Conservation (phyloP, 2,329 filamentous ascomycete species). For the Pseudogymnoascus verrucosus region DNA sequence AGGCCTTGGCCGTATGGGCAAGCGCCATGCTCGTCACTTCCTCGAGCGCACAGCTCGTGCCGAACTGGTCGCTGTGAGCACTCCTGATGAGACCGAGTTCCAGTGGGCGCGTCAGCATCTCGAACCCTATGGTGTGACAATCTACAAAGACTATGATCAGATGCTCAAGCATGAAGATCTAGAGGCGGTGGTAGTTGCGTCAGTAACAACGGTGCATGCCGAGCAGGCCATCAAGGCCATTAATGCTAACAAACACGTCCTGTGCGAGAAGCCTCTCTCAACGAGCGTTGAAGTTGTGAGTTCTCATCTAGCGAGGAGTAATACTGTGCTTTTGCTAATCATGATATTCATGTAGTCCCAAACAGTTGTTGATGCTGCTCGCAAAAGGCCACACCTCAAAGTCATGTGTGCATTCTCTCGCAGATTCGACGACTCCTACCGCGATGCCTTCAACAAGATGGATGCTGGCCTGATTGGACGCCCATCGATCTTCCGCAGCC, state of each 20-base stretch:
- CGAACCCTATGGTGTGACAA: conserved; percentile 40
- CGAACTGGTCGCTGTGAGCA: conserved; percentile 40
- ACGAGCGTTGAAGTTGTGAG: conserved; percentile 35
- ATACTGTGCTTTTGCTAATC: neutral
- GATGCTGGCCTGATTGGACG: neutral
- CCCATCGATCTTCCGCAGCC: neutral
- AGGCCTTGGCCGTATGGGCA: conserved; percentile 43
- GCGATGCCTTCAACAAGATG: neutral
- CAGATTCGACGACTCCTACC: neutral
- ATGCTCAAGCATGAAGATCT: conserved; percentile 35
- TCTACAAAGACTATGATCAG: conserved; percentile 47
- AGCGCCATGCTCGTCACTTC: conserved; percentile 42
- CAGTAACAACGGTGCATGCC: conserved; percentile 47
- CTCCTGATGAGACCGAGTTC: conserved; percentile 37
- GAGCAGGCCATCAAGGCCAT: conserved; percentile 51
- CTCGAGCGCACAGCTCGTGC: conserved; percentile 39
- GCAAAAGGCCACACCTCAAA: conserved; percentile 34
- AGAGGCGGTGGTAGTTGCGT: conserved; percentile 44
- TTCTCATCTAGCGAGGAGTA: conserved; percentile 10
- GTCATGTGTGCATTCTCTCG: conserved; percentile 23
- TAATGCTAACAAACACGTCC: conserved; percentile 43
- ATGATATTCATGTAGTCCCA: conserved; percentile 27
- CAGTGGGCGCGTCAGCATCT: conserved; percentile 43
- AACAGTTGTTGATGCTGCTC: conserved; percentile 34
- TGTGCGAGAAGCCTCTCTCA: conserved; percentile 46